Evolutionary conservation across 164 flowering plant species (phyloP).

Genomic region (Chimonanthus salicifolius): DNA sequence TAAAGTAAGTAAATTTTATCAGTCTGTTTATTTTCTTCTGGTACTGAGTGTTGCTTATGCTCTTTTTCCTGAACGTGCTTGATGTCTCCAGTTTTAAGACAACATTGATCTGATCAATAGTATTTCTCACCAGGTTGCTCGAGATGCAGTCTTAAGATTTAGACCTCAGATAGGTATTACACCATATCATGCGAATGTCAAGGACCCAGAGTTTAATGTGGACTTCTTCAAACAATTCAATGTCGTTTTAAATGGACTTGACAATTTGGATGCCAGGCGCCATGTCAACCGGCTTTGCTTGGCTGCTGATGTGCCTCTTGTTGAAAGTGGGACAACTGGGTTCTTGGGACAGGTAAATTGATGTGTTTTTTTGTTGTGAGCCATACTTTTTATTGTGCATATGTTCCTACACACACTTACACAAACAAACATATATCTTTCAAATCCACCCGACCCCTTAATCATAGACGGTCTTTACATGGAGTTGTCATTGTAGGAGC

Average conservation of each 20-base stretch:
- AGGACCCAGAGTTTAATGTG: slow-evolving; percentile 78
- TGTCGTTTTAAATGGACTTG: slow-evolving; percentile 94
- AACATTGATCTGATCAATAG: slow-evolving; percentile 1
- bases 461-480: too few species aligned
- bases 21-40: background rate
- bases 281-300: slow-evolving; percentile 96
- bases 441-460: too few species aligned
- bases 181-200: slow-evolving; percentile 92
- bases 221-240: slow-evolving; percentile 89
- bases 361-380: background rate
- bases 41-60: background rate
- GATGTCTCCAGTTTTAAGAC: background rate
- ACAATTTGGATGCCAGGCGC: slow-evolving; percentile 92
- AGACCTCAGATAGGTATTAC: slow-evolving; percentile 79
- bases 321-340: slow-evolving; percentile 99
- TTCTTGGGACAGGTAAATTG: slow-evolving; percentile 86
- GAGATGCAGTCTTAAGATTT: slow-evolving; percentile 87
- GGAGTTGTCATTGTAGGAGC: too few species aligned
- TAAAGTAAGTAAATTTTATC: slow-evolving; percentile 42
- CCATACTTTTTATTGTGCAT: background rate
- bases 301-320: slow-evolving; percentile 91
- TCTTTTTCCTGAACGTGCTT: background rate
- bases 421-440: too few species aligned
- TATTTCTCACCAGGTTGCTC: slow-evolving; percentile 69
- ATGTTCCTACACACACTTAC: too few species aligned